Evolutionary conservation across 805 yeast species (phyloP), one percentile per base, ranked within the genome.

Genomic region (Lachancea fermentati): DNA sequence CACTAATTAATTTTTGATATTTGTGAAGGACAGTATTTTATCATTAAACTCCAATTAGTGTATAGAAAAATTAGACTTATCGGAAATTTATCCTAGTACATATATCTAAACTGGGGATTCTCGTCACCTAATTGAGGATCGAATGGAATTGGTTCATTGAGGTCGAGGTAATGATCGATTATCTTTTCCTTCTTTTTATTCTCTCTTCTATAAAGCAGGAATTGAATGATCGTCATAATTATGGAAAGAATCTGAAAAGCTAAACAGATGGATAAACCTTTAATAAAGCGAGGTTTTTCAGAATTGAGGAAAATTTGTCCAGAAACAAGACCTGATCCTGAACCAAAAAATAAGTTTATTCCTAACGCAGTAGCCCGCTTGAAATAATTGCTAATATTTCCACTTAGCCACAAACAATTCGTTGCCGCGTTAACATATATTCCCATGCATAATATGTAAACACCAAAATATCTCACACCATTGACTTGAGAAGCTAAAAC

Each of bases 61-160:
- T n/a, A n/a, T n/a, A n/a, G n/a, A n/a, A n/a, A n/a, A n/a, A n/a
- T n/a, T n/a, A n/a, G n/a, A n/a, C n/a, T n/a, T n/a, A n/a, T n/a
- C n/a, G n/a, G n/a, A n/a, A n/a, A n/a, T n/a, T n/a, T n/a, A n/a
- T n/a, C n/a, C n/a, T n/a, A 72, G 51, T 71, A 72, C 60, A 71
- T 52, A 57, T 73, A 73, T 52, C 59, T 65, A 50, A 71, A 70
- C 29, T 66, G 62, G 19, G 78, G 78, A 48, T 69, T 68, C 35
- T 49, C 44, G 41, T 66, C 71, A 53, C 69, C 48, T 38, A 57
- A 40, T 37, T 37, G 50, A 25, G 55, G 69, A 35, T 60, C 56
- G 30, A 61, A 55, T 17, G 62, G 62, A 32, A 65, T 55, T 32
- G 65, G 65, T 42, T 61, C 62, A 14, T 52, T 57, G 36, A 51